These are phyloP conservation scores for Fusarium equiseti DNA, from an alignment of 2,329 filamentous ascomycete species.

Conservation along the genomic window DNA sequence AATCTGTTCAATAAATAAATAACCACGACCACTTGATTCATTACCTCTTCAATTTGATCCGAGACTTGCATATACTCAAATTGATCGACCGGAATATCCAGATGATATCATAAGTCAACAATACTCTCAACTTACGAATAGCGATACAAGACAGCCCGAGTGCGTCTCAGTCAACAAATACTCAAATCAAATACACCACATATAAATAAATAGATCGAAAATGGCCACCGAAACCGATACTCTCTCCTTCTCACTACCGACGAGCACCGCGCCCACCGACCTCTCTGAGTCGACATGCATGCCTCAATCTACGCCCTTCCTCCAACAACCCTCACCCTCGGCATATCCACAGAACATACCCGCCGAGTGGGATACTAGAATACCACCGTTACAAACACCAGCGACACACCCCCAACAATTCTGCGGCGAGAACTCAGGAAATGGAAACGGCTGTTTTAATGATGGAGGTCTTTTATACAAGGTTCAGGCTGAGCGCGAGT, in stretches of 20 bases:
- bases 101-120: slow-evolving; percentile 34
- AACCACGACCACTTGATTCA: neutral
- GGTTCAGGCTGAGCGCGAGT: slow-evolving; percentile 46
- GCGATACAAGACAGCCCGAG: slow-evolving; percentile 16
- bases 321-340: slow-evolving; percentile 26
- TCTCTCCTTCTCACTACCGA: slow-evolving; percentile 49
- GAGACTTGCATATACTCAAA: neutral
- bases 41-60: neutral
- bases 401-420: slow-evolving; percentile 28
- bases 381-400: slow-evolving; percentile 30
- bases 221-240: slow-evolving; percentile 53
- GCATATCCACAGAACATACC: slow-evolving; percentile 32
- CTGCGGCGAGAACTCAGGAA: slow-evolving; percentile 18
- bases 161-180: slow-evolving; percentile 18
- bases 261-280: slow-evolving; percentile 51
- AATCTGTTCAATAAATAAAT: slow-evolving; percentile 1
- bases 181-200: slow-evolving; percentile 2
- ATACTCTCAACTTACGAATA: neutral
- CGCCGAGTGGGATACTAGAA: slow-evolving; percentile 50
- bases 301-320: slow-evolving; percentile 34
- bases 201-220: slow-evolving; percentile 5
- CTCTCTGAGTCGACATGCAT: slow-evolving; percentile 48
- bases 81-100: neutral
- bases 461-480: slow-evolving; percentile 46
- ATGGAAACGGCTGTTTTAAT: slow-evolving; percentile 42